Evolutionary conservation across 169 alveolate genomes (phyloP).

Genomic region (Plasmodium malariae): DNA sequence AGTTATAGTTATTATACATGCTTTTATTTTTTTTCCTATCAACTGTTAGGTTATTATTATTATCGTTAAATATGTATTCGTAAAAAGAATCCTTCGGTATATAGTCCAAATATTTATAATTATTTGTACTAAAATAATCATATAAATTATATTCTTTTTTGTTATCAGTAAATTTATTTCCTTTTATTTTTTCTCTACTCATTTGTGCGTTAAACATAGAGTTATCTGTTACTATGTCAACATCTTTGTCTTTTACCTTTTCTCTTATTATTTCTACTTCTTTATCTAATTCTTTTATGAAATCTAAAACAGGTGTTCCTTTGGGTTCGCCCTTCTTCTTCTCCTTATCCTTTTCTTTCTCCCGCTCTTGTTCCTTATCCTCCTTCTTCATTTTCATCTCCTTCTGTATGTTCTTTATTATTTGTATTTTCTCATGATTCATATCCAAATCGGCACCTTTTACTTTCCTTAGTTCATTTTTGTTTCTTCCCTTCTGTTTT

Average conservation of each 20-base stretch:
- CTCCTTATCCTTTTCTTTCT: neutral
- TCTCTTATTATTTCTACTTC: neutral
- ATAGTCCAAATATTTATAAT: slow-evolving; percentile 33
- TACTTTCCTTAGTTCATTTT: neutral
- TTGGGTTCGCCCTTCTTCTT: neutral
- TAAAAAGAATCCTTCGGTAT: slow-evolving; percentile 60
- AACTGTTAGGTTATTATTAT: neutral
- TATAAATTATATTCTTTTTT: slow-evolving; percentile 27
- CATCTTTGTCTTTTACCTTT: slow-evolving; percentile 13
- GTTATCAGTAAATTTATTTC: neutral
- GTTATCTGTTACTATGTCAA: neutral
- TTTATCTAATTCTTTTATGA: neutral
- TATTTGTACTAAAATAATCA: slow-evolving; percentile 27
- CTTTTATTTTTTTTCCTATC: slow-evolving; percentile 24
- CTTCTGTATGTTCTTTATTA: slow-evolving; percentile 18
- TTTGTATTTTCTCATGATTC: neutral
- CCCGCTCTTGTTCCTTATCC: neutral
- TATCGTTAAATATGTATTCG: slow-evolving; percentile 32
- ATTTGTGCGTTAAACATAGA: neutral
- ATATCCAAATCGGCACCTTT: neutral
- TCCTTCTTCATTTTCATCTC: slow-evolving; percentile 1
- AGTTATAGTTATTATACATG: slow-evolving; percentile 73
- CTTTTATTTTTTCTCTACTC: slow-evolving; percentile 27
- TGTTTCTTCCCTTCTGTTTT: slow-evolving; percentile 1
- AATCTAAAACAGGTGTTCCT: neutral